These are phyloP conservation scores for Pleurotus salmoneostramineus DNA, from an alignment of 768 basidiomycete genomes.

Conservation along the genomic window DNA sequence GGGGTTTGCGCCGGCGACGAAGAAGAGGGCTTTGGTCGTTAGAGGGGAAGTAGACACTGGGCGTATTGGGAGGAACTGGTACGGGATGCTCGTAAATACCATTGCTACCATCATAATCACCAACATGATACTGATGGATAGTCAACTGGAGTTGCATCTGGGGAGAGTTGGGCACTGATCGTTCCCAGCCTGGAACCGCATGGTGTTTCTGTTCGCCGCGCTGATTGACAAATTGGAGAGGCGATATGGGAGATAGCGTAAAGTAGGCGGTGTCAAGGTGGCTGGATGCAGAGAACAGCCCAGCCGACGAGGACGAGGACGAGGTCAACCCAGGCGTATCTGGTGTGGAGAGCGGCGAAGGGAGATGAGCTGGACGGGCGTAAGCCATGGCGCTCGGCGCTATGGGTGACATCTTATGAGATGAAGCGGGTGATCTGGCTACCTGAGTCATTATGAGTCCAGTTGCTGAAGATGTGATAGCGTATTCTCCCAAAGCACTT, in stretches of 20 bases:
- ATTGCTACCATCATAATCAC: conserved; percentile 1
- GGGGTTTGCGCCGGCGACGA: conserved; percentile 1
- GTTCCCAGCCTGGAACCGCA: not conserved
- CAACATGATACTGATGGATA: conserved; percentile 6
- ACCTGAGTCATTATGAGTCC: conserved; percentile 4
- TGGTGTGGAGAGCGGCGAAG: conserved; percentile 1
- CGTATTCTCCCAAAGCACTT: not conserved
- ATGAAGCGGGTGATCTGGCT: not conserved
- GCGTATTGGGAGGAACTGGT: conserved; percentile 2
- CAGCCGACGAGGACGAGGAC: conserved; percentile 5
- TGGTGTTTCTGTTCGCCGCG: not conserved
- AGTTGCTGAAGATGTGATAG: not conserved
- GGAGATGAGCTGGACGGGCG: conserved; percentile 1
- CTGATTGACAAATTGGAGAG: not conserved
- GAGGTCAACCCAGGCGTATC: conserved; percentile 5
- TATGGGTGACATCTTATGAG: not conserved
- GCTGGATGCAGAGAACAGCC: conserved; percentile 1
- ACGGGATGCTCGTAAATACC: not conserved
- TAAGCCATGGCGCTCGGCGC: not conserved
- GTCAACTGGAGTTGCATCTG: not conserved
- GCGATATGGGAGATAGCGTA: not conserved
- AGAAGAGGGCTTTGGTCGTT: not conserved
- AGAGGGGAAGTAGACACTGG: not conserved
- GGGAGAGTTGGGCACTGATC: not conserved
- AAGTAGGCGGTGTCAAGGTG: not conserved